Evolutionary conservation across 2,329 filamentous ascomycete genomes (phyloP).

Genomic region (Botrytis sinoallii): DNA sequence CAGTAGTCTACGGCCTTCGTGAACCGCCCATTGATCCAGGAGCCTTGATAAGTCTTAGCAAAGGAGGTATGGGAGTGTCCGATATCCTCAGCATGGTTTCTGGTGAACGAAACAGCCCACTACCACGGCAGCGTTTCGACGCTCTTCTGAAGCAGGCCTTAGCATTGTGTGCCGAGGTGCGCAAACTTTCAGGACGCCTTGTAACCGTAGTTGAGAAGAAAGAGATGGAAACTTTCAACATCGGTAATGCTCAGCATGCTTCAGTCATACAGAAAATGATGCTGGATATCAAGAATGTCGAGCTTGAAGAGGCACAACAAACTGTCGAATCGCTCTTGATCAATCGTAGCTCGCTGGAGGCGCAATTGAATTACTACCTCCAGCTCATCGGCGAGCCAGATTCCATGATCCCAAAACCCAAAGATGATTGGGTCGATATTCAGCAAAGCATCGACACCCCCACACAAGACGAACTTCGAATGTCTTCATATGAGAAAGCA

Average conservation of each 20-base stretch:
- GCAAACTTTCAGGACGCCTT: background rate
- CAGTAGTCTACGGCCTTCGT: background rate
- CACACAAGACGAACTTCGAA: conserved; percentile 1
- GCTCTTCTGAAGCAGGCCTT: background rate
- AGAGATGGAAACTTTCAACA: background rate
- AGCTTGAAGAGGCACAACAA: conserved; percentile 7
- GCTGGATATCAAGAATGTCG: background rate
- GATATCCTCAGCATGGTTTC: background rate
- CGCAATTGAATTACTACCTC: conserved; percentile 6
- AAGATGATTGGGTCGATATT: background rate
- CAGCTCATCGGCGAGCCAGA: background rate
- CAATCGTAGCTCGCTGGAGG: background rate
- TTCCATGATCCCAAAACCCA: background rate
- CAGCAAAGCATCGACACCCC: background rate
- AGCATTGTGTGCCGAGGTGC: background rate
- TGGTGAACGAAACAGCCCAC: background rate
- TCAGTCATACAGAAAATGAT: conserved; percentile 8
- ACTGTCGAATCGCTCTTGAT: conserved; percentile 1
- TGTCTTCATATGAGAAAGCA: background rate
- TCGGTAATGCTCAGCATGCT: background rate
- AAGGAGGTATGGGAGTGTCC: background rate
- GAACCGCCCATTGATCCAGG: background rate
- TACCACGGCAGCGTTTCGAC: background rate
- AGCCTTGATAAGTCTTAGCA: background rate
- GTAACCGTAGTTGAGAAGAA: background rate